Conservation (phyloP, 2,329 filamentous ascomycete species). For the Botryotinia convoluta region DNA sequence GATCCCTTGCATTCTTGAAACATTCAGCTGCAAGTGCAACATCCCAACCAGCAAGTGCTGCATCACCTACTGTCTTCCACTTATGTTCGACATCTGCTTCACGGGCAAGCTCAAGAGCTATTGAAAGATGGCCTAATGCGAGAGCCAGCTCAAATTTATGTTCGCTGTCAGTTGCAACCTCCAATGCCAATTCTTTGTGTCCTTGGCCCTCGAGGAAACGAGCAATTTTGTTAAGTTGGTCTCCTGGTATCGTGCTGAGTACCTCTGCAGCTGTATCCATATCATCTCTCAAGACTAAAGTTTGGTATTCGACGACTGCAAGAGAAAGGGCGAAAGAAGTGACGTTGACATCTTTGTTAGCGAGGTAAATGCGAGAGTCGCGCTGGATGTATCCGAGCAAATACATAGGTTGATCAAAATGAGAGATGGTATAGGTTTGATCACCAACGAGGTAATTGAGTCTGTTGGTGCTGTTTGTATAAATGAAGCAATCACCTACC, state of each 20-base stretch:
- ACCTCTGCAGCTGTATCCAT: conserved; percentile 88
- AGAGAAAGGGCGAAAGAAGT: conserved; percentile 89
- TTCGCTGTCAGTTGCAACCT: conserved; percentile 91
- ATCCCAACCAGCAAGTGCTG: conserved; percentile 83
- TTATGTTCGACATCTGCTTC: conserved; percentile 89
- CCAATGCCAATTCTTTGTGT: conserved; percentile 90
- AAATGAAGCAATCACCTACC: conserved; percentile 99
- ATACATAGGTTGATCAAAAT: conserved; percentile 95
- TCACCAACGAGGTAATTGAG: conserved; percentile 97
- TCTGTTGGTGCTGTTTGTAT: conserved; percentile 94
- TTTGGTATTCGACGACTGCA: conserved; percentile 94
- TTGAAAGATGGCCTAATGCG: conserved; percentile 75
- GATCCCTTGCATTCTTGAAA: conserved; percentile 85
- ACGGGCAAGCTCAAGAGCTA: conserved; percentile 80
- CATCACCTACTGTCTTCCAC: conserved; percentile 96
- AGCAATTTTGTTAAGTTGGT: conserved; percentile 97
- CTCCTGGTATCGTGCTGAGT: conserved; percentile 77
- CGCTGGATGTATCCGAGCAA: conserved; percentile 91
- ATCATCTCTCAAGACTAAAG: conserved; percentile 87
- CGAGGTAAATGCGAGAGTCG: conserved; percentile 91
- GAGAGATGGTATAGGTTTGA: conserved; percentile 94
- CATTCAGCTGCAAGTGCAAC: conserved; percentile 86
- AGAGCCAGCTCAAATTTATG: conserved; percentile 95
- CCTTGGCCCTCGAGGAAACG: conserved; percentile 96
- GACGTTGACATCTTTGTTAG: conserved; percentile 91